phyloP scores from a whole-genome alignment of 2,329 filamentous ascomycete genomes.

The Diaporthe sp. region DNA sequence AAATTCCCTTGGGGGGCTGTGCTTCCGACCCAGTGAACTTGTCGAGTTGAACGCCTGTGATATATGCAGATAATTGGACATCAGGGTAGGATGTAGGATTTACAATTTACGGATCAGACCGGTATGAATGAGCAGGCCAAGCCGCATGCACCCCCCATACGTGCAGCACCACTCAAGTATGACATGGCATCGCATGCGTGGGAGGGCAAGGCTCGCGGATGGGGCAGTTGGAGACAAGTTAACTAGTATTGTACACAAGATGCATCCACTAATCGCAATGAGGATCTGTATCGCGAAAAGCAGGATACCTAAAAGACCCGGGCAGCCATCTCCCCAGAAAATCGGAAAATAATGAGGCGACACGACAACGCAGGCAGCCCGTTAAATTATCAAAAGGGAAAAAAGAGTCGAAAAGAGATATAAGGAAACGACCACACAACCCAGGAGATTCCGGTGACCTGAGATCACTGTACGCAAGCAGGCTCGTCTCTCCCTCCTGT shows the following conservation, averaged over 20 bases:
- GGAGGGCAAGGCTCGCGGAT: neutral
- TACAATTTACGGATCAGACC: neutral
- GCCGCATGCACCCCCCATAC: too few species aligned
- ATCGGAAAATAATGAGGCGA: slow-evolving; percentile 33
- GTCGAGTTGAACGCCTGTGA: neutral
- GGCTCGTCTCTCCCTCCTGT: slow-evolving; percentile 9
- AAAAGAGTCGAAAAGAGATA: slow-evolving; percentile 39
- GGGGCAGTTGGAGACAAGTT: slow-evolving; percentile 34
- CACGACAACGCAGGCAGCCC: slow-evolving; percentile 39
- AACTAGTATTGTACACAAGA: slow-evolving; percentile 40
- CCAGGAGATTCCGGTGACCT: slow-evolving; percentile 31
- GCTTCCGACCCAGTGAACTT: too few species aligned
- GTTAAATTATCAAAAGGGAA: slow-evolving; percentile 38
- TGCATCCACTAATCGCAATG: slow-evolving; percentile 36
- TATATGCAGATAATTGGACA: neutral
- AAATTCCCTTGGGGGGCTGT: too few species aligned
- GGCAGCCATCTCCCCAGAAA: slow-evolving; percentile 27
- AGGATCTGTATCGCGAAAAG: slow-evolving; percentile 34
- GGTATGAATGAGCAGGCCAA: neutral
- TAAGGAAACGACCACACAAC: slow-evolving; percentile 36
- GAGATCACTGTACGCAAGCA: slow-evolving; percentile 37
- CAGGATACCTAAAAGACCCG: slow-evolving; percentile 33
- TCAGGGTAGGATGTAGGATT: neutral
- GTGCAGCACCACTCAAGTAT: neutral
- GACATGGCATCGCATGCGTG: neutral